A percentile compares a stretch with the other conserved stretches of the same genome.
Conservation (phyloP, 371 early-diverging fungal genomes). For the Mucor racemosus region DNA sequence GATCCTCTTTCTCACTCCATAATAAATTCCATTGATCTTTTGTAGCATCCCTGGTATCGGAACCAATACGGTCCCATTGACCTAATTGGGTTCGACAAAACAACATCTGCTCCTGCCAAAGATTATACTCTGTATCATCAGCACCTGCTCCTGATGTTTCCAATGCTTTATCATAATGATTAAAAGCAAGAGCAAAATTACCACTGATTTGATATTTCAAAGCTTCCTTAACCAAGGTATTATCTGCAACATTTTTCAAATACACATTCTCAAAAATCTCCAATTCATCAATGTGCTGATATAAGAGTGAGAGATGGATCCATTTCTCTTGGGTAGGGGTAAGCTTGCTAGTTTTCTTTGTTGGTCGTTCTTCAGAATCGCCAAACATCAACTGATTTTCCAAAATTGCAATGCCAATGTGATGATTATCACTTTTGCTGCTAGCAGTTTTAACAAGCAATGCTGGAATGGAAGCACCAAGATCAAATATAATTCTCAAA, state of each 20-base stretch:
- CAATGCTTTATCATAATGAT: conserved; percentile 44
- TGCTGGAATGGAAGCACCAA: conserved; percentile 38
- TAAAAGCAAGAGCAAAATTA: conserved; percentile 60
- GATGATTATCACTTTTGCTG: conserved; percentile 58
- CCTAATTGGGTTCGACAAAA: conserved; percentile 67
- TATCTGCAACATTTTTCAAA: conserved; percentile 54
- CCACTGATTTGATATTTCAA: conserved; percentile 65
- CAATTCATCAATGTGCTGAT: conserved; percentile 63
- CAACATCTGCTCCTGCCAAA: conserved; percentile 65
- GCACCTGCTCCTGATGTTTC: conserved; percentile 16
- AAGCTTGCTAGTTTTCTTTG: conserved; percentile 5
- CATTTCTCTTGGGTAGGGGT: conserved; percentile 38
- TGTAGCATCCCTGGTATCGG: conserved; percentile 45
- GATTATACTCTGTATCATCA: conserved; percentile 36
- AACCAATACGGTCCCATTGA: conserved; percentile 66
- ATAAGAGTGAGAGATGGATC: conserved; percentile 66
- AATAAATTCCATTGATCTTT: conserved; percentile 43
- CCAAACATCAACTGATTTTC: conserved; percentile 40
- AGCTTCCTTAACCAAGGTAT: conserved; percentile 54
- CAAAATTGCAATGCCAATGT: conserved; percentile 61
- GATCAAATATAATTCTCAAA: conserved; percentile 58
- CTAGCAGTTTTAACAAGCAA: conserved; percentile 41
- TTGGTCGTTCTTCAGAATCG: background rate
- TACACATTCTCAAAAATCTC: conserved; percentile 68
- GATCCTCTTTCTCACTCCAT: conserved; percentile 60